Evolutionary conservation across 208 protist species (phyloP), one percentile per base, ranked within the genome.

Genomic region (Lotmaria passim): DNA sequence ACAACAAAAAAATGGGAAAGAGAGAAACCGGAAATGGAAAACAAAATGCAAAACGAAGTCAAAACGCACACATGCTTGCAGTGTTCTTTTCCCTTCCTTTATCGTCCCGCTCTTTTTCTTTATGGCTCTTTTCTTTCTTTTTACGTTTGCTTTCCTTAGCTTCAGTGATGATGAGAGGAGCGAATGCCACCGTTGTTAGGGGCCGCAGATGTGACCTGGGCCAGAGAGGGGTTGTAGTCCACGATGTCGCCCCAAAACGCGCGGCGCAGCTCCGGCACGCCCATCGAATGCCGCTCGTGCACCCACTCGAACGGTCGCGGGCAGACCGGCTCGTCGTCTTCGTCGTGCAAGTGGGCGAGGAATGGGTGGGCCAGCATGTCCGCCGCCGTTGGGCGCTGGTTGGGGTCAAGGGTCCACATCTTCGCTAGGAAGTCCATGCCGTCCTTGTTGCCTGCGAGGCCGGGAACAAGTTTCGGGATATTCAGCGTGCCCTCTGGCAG

Each of bases 161-260:
- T 28, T 60, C 50, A 68, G 58, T 67, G 41, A 15, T 79, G 59
- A 30, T 68, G 48, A 3, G 30, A 26, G 43, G 67, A 66, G 50
- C 39, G 50, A 15, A 34, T 57, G 48, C 48, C 34, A 11, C 56
- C 26, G 39, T 3, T 11, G 12, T 33, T 41, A 36, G 30, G 14
- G 24, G 23, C 57, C 0, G 64, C 19, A 11, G 58, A 33, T 23
- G 41, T 67, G 39, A 21, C 68, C 7, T 48, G 34, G 33, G 46
- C 34, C 39, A 96, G 67, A 14, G 86, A 61, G 3, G 89, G 87
- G 66, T 95, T 93, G 82, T 85, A 96, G 43, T 82, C 76, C 14
- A 76, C 78, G 52, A 96, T 94, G n/a, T 95, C 89, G 56, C 87
- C 83, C 91, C 91, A 96, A 72, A 96, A 96, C 12, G 89, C 91